Evolutionary conservation across 2,329 filamentous ascomycete genomes (phyloP).

Genomic region (Cordyceps cicadae): DNA sequence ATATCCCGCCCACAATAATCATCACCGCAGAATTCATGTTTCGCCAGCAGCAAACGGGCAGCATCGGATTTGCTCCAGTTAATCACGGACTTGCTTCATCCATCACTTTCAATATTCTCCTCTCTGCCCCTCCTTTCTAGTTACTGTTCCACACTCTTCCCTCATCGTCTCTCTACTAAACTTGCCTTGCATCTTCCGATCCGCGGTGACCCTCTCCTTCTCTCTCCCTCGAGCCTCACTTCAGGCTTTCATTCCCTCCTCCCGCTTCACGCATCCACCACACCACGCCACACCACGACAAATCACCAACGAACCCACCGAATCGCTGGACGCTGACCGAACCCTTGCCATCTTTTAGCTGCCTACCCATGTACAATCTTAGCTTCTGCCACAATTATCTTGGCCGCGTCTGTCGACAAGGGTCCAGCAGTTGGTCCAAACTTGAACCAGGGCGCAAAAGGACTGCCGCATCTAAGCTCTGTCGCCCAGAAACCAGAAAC

Average conservation of each 20-base stretch:
- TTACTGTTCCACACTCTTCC: background rate
- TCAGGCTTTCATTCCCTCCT: background rate
- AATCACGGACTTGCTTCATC: background rate
- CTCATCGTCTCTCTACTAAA: background rate
- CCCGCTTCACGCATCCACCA: background rate
- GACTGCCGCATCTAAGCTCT: background rate
- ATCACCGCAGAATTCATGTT: background rate
- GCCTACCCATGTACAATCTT: background rate
- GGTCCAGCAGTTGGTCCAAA: background rate
- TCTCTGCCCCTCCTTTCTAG: background rate
- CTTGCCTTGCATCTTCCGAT: background rate
- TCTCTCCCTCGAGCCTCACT: background rate
- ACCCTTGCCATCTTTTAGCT: background rate
- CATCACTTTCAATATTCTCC: background rate
- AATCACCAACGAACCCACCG: background rate
- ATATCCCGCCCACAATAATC: no score
- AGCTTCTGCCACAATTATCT: background rate
- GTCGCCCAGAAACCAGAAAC: background rate
- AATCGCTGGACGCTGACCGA: background rate
- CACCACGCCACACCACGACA: no score
- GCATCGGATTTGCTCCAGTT: background rate
- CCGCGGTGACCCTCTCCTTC: constrained; percentile 3
- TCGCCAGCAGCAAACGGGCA: background rate
- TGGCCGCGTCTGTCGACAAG: background rate
- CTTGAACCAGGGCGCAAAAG: background rate